Evolutionary conservation across 2,329 filamentous ascomycete species (phyloP), one percentile per base, ranked within the genome.

Genomic region (Periconia sp.): DNA sequence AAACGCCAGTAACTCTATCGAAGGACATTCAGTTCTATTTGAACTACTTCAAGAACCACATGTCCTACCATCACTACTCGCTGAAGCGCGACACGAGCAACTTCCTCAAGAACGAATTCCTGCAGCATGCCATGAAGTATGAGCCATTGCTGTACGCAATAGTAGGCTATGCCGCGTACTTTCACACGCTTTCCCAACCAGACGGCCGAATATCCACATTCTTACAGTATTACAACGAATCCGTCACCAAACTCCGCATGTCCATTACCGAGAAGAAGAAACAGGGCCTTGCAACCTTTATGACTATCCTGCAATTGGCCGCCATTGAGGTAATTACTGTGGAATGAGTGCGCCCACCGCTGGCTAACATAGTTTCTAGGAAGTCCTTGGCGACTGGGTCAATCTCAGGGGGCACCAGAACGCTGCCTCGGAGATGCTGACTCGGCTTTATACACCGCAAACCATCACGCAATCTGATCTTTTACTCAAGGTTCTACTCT

Each of bases 361-460:
- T 16, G 18, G 35, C 55, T 59, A 29, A 59, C 36, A 36, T 35
- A 41, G 35, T 15, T 42, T 37, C 37, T 59, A 96, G 90, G 94
- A 97, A 72, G 95, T 91, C 59, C 79, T 97, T 32, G 94, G 94
- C 10, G 94, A 99, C 65, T 97, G 91, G 91, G 84, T 95, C 39
- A 96, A 95, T 59, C 77, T 97, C 12, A 86, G 94, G 71, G 89
- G 91, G 16, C 94, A 97, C 66, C 92, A 96, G 66, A 90, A 87
- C 64, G 94, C 92, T 9, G 94, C 94, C 0, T 83, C 88, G 61
- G 84, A 89, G 51, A 86, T 97, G 57, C 74, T 97, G 32, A 87
- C 80, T 1, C 82, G 86, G 30, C 73, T 96, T 0, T 92, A 90
- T 64, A 90, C 85, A 0, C 88, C 90, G 0, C 77, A 91, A 49